Conservation (phyloP, 2,329 filamentous ascomycete genomes). For the Beauveria brongniartii region DNA sequence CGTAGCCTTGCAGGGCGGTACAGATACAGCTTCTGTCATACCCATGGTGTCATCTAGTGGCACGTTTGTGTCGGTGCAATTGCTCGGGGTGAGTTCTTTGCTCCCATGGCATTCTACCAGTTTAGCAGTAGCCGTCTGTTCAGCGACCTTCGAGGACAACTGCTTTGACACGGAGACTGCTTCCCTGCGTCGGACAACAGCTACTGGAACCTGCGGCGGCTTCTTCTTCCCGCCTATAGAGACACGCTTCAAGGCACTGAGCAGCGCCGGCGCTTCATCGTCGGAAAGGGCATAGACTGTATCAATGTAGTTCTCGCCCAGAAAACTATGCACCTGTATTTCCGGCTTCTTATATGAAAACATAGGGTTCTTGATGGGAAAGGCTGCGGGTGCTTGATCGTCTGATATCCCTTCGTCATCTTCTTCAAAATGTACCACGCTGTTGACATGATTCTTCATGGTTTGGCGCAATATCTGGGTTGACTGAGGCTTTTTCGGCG, state of each 20-base stretch:
- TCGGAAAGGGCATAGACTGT: slow-evolving; percentile 25
- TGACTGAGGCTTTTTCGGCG: neutral
- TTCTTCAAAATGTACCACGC: slow-evolving; percentile 8
- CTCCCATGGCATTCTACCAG: neutral
- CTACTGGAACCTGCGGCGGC: neutral
- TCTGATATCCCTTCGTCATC: slow-evolving; percentile 2
- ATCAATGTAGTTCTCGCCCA: slow-evolving; percentile 7
- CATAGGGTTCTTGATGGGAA: neutral
- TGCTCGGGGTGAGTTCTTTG: neutral
- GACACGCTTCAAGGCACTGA: slow-evolving; percentile 8
- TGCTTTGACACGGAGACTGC: neutral
- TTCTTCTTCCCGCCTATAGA: neutral
- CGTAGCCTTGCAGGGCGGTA: neutral
- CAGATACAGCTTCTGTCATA: neutral
- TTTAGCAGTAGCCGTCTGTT: neutral
- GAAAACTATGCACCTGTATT: neutral
- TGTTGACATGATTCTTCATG: slow-evolving; percentile 8
- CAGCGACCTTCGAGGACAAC: too few relatives aligned
- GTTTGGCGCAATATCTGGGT: slow-evolving; percentile 6
- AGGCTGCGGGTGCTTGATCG: neutral
- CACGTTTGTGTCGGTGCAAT: neutral
- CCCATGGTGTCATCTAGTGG: neutral
- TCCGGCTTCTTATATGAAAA: slow-evolving; percentile 2
- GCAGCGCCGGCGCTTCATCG: slow-evolving; percentile 26
- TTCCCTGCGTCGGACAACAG: slow-evolving; percentile 2